Conservation (phyloP, 108 stramenopile species). For the Chaetoceros muelleri region DNA sequence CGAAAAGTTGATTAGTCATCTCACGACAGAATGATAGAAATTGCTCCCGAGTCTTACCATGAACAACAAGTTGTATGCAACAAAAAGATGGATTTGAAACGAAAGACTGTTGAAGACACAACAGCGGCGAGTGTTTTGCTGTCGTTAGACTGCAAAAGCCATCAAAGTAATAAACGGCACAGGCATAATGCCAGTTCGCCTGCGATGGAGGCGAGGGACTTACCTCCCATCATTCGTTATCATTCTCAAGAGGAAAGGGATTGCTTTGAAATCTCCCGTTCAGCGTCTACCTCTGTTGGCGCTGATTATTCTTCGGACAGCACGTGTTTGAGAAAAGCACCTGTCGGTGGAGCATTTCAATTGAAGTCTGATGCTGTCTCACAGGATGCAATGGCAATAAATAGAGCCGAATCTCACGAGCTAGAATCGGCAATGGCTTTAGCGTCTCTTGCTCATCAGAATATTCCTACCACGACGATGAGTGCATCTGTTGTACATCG, state of each 20-base stretch:
- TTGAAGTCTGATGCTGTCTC: not conserved
- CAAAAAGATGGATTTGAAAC: too few relatives aligned
- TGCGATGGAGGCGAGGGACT: not conserved
- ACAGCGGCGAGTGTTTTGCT: not conserved
- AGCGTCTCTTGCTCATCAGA: constrained; percentile 17
- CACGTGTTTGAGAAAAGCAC: not conserved
- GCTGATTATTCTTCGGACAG: not conserved
- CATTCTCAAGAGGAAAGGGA: too few relatives aligned
- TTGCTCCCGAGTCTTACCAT: too few relatives aligned
- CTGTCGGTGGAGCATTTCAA: not conserved
- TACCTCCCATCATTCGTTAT: too few relatives aligned
- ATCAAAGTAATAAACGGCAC: not conserved
- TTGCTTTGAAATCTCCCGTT: too few relatives aligned
- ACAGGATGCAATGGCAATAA: not conserved
- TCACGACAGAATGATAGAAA: too few relatives aligned
- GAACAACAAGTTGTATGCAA: too few relatives aligned
- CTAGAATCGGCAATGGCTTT: constrained; percentile 22
- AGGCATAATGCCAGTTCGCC: not conserved
- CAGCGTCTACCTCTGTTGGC: not conserved
- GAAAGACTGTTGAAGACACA: not conserved
- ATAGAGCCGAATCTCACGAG: constrained; percentile 2
- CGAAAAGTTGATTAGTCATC: too few relatives aligned
- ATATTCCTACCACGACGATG: not conserved
- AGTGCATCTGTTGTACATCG: too few relatives aligned
- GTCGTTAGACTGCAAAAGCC: not conserved